Evolutionary conservation across 768 basidiomycete species (phyloP), one percentile per base, ranked within the genome.

Genomic region (Astraeus odoratus): DNA sequence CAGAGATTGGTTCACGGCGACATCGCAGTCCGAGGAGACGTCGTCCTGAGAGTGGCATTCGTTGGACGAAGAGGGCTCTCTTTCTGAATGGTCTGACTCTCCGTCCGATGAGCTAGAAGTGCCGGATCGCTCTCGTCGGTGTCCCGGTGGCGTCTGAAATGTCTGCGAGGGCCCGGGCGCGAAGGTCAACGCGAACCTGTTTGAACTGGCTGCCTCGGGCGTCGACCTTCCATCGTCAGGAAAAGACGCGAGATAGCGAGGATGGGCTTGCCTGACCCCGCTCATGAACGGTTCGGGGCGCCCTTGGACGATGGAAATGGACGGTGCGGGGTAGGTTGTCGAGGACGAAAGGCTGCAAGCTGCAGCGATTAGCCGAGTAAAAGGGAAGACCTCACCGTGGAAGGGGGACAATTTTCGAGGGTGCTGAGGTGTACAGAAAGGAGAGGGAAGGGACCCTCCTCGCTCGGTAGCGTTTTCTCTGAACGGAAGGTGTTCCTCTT

Each of bases 121-220:
- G 26, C 60, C 54, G 34, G 72, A 64, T 53, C 74, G 70, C 52
- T 70, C 64, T 19, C 58, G 53, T 20, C 67, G 55, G 37, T 57
- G 48, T 4, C 39, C 52, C 20, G 52, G 50, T 27, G 71, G 65
- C n/a, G 67, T 54, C 45, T 66, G 64, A 43, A 65, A 65, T 18
- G 67, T 59, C 25, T 67, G 66, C 12, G 70, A 63, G 35, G 67
- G 57, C 25, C 78, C 77, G 26, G 67, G 59, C 24, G 77, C 72
- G 74, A 76, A 80, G 26, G 78, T 75, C 44, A 83, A 65, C 30
- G 73, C 77, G 60, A 83, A 83, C 61, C 75, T 78, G 66, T 63
- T 81, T 44, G 70, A 31, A 74, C 62, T 44, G 37, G 76, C 64
- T 30, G 68, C 60, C 46, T 80, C 79, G 47, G 72, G 59, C 15